Base-by-base conservation (phyloP, 495 filamentous ascomycete genomes). In the Hyaloscypha finlandica region DNA sequence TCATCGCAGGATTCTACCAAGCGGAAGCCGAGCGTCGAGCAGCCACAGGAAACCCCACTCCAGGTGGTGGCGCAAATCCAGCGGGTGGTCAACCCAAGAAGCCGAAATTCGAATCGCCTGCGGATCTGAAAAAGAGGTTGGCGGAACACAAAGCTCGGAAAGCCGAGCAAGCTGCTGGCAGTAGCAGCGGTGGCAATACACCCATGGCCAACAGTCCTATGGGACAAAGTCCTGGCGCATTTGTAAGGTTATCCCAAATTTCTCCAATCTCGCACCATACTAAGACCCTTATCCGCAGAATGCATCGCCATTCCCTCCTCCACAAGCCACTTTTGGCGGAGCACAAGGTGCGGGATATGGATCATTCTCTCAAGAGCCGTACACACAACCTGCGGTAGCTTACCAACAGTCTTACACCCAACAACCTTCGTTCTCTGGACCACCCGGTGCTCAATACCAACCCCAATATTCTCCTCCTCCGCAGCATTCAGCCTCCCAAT, bases 21-120 rank as follows among this genome's bases (percentile, higher is more conserved):
- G 90, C 89, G 11, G 92, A 97, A 77, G 88, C 89, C 25, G 92
- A 97, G 75, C 86, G 92, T 52, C 88, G 90, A 59, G 88, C 88
- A 42, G 84, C 85, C 6, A 97, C 93, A 3, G 95, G 95, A 6
- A 97, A 98, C 73, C 89, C 92, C 2, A 81, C 81, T 29, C 81
- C 92, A 4, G 92, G 90, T 4, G 78, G 80, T 30, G 53, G 48
- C 4, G 77, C 74, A 4, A 75, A 76, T 39, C 42, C 42, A 48
- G 70, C 72, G 33, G 83, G 85, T 22, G 82, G 83, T 1, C 84
- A 85, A 2, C 74, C 83, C 3, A 97, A 97, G 82, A 92, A 90
- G 70, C 85, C 92, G 20, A 96, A 93, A 77, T 79, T 93, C 31
- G 92, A 95, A 70, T 84, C 85, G 19, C 77, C 89, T 0, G 87